Evolutionary conservation across 2,329 filamentous ascomycete genomes (phyloP).

Genomic region (Stemphylium lycopersici): DNA sequence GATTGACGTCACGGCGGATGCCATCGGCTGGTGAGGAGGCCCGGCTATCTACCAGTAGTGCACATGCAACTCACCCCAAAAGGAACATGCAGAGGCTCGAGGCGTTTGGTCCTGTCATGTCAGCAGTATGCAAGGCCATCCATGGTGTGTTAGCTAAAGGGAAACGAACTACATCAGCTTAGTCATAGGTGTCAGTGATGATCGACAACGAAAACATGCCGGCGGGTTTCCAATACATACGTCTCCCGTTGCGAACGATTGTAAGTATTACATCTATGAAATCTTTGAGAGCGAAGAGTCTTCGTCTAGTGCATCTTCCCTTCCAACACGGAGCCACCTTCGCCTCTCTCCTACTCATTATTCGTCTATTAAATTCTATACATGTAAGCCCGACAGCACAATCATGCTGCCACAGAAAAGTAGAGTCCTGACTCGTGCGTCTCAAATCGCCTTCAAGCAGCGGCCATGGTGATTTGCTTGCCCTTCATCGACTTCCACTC

Average conservation of each 20-base stretch:
- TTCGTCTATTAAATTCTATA: slow-evolving; percentile 8
- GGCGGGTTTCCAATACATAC: no score
- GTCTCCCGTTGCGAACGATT: background rate
- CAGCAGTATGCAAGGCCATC: no score
- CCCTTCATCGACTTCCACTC: slow-evolving; percentile 73
- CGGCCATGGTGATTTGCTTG: slow-evolving; percentile 51
- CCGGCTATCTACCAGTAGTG: no score
- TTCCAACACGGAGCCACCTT: background rate
- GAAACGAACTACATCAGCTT: no score
- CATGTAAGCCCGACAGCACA: background rate
- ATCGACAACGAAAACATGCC: no score
- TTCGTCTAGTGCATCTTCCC: background rate
- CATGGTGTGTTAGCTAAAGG: no score
- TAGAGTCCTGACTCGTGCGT: background rate
- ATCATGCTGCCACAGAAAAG: slow-evolving; percentile 10
- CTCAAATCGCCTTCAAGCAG: slow-evolving; percentile 24
- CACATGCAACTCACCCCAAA: no score
- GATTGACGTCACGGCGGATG: slow-evolving; percentile 8
- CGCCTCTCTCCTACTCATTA: background rate
- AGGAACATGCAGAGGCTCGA: no score
- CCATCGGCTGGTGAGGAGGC: no score
- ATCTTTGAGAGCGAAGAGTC: slow-evolving; percentile 13
- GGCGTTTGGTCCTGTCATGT: no score
- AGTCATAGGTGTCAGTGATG: no score
- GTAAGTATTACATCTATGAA: background rate